Evolutionary conservation across 257 asterid genomes (phyloP).

Genomic region (Primulina eburnea): DNA sequence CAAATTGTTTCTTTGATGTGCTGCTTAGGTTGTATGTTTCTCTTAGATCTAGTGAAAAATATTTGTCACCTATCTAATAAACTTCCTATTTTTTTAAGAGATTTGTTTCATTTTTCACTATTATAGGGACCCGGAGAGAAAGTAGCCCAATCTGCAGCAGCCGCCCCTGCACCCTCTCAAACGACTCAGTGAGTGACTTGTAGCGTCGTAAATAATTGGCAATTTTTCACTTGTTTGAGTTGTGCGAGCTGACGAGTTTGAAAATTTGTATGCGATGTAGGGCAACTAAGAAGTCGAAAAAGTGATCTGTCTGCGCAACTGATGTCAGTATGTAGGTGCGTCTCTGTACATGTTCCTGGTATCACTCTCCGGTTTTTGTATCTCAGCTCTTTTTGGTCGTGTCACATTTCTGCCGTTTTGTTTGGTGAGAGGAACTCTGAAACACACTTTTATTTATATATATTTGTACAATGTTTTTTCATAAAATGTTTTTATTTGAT

Average conservation of each 20-base stretch:
- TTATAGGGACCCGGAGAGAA: slow-evolving; percentile 49
- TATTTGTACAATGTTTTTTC: not conserved
- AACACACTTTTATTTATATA: not conserved
- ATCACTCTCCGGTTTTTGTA: not conserved
- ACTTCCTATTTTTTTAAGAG: not conserved
- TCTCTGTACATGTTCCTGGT: not conserved
- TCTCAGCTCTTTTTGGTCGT: not conserved
- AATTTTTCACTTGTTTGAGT: not conserved
- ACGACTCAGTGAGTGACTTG: slow-evolving; percentile 53
- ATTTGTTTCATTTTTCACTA: not conserved
- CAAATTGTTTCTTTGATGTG: not conserved
- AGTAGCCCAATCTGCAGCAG: slow-evolving; percentile 32
- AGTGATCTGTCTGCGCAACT: slow-evolving; percentile 22
- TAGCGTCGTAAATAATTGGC: no score
- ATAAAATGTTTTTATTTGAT: not conserved
- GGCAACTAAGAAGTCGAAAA: slow-evolving; percentile 40
- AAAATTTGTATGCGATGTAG: slow-evolving; percentile 17
- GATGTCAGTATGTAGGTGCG: not conserved
- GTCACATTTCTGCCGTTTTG: not conserved
- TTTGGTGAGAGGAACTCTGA: not conserved
- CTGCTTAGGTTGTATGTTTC: not conserved
- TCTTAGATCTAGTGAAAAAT: not conserved
- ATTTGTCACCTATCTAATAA: no score
- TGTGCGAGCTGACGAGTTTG: not conserved
- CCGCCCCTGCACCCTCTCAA: slow-evolving; percentile 46